A percentile compares a stretch with the other conserved stretches of the same genome.
phyloP scores from a whole-genome alignment of 768 basidiomycete genomes.

The Podaxis sp. region DNA sequence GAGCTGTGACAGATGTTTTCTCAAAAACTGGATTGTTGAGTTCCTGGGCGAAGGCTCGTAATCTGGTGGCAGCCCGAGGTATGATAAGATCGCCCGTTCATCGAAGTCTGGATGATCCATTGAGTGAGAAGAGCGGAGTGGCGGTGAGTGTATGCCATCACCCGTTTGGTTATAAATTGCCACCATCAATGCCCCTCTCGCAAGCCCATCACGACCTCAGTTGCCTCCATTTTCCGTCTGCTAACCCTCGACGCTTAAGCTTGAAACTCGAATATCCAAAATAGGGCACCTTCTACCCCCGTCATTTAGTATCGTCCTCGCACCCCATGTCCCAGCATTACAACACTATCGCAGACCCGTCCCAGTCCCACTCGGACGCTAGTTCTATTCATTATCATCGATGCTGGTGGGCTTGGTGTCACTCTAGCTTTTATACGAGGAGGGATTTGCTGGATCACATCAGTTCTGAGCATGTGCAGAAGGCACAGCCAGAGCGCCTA shows the following conservation, averaged over 20 bases:
- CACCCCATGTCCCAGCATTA: neutral
- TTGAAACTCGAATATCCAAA: neutral
- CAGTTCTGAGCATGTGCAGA: conserved; percentile 44
- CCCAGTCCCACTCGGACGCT: conserved; percentile 5
- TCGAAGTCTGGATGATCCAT: conserved; percentile 29
- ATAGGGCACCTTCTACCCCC: neutral
- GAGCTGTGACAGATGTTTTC: conserved; percentile 54
- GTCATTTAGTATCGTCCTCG: neutral
- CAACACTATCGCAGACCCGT: neutral
- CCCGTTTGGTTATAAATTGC: conserved; percentile 5
- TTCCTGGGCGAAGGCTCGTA: conserved; percentile 60
- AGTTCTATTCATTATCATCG: conserved; percentile 23
- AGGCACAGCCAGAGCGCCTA: conserved; percentile 41
- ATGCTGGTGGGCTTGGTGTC: conserved; percentile 60
- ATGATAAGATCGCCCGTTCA: conserved; percentile 35
- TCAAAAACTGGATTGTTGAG: conserved; percentile 65
- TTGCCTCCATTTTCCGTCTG: no score
- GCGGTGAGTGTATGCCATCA: conserved; percentile 12
- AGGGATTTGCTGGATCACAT: conserved; percentile 46
- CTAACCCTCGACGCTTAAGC: no score
- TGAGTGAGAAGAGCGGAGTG: conserved; percentile 13
- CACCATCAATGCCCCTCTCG: conserved; percentile 5
- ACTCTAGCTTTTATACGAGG: conserved; percentile 37
- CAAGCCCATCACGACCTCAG: no score
- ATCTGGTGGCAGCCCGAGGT: conserved; percentile 57